Conservation (phyloP, 257 asterid genomes). For the Solanum paucissectum region DNA sequence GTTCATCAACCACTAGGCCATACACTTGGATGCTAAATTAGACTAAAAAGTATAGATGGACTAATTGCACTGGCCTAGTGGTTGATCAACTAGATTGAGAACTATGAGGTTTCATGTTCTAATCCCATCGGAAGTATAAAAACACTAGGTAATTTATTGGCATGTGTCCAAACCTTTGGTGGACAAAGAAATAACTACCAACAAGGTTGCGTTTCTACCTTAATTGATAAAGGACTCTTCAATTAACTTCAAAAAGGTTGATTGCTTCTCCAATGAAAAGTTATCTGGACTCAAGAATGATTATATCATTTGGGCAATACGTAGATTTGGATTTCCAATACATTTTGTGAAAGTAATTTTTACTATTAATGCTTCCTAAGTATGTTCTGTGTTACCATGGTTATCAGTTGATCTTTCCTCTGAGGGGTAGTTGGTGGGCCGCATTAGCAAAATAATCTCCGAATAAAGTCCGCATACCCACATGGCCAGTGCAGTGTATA, state of each 20-base stretch:
- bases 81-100: not conserved
- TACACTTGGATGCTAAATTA: not conserved
- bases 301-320: not conserved
- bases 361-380: not conserved
- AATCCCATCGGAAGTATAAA: not conserved
- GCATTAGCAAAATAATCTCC: not conserved
- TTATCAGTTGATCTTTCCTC: not conserved
- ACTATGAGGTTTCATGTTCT: not conserved
- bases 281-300: not conserved
- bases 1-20: not conserved
- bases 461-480: not conserved
- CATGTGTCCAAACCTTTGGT: not conserved
- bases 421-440: not conserved
- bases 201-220: not conserved
- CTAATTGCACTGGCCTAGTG: not conserved
- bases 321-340: not conserved
- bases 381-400: not conserved
- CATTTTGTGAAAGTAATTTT: not conserved
- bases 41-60: not conserved
- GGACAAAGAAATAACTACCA: not conserved
- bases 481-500: not conserved
- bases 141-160: not conserved
- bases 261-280: not conserved
- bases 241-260: not conserved
- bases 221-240: not conserved